These are phyloP conservation scores for Setaria viridis DNA, from an alignment of 202 grass and related monocot species.

Conservation along the genomic window DNA sequence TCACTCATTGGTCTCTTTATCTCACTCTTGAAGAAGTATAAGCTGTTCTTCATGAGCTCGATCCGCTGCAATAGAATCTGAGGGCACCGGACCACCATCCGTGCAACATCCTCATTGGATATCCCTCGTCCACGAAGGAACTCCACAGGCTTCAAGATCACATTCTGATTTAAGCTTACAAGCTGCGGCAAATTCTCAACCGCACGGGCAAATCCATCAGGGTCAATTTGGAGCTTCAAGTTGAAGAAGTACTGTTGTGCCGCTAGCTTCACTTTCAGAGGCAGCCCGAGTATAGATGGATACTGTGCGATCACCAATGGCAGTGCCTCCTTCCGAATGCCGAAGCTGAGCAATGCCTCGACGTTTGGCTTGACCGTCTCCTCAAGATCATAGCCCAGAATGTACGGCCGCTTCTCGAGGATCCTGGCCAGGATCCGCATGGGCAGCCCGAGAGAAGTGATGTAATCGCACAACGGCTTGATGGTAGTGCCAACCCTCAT, in stretches of 20 bases:
- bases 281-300: slow-evolving; percentile 75
- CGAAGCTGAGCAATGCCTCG: slow-evolving; percentile 74
- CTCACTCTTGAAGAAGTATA: slow-evolving; percentile 93
- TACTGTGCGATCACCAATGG: slow-evolving; percentile 78
- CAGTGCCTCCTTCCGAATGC: slow-evolving; percentile 66
- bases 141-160: slow-evolving; percentile 76
- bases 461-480: slow-evolving; percentile 86
- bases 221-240: slow-evolving; percentile 86
- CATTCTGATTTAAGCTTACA: slow-evolving; percentile 78
- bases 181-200: slow-evolving; percentile 92
- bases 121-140: slow-evolving; percentile 77
- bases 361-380: slow-evolving; percentile 86
- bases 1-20: slow-evolving; percentile 76
- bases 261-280: slow-evolving; percentile 84
- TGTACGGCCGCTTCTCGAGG: slow-evolving; percentile 84
- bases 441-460: slow-evolving; percentile 72
- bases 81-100: slow-evolving; percentile 81
- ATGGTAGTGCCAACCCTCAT: slow-evolving; percentile 91
- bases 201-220: slow-evolving; percentile 67
- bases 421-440: slow-evolving; percentile 85
- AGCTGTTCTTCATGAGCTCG: slow-evolving; percentile 89
- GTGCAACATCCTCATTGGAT: slow-evolving; percentile 68
- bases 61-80: slow-evolving; percentile 69
- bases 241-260: slow-evolving; percentile 90
- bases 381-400: slow-evolving; percentile 87